Conservation (phyloP, 305 asterid species). For the Ilex paraguariensis region DNA sequence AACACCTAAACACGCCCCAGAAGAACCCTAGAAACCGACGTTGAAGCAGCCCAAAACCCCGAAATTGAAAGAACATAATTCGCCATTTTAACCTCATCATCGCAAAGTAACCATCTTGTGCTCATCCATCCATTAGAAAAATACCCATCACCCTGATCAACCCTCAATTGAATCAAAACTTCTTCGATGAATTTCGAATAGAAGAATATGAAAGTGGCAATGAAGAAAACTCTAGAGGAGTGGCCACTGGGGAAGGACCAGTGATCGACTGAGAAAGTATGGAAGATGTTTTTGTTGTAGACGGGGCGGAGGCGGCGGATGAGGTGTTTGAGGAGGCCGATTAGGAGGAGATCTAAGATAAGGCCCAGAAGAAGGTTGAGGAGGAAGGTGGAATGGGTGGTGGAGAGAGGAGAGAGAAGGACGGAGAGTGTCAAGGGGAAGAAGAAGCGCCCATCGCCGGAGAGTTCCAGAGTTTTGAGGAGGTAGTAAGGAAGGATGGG, state of each 20-base stretch:
- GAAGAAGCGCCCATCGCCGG: slow-evolving; percentile 93
- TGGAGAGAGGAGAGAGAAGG: slow-evolving; percentile 29
- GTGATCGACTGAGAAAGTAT: slow-evolving; percentile 77
- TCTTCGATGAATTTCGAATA: slow-evolving; percentile 13
- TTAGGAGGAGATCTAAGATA: slow-evolving; percentile 52
- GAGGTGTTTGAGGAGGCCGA: slow-evolving; percentile 49
- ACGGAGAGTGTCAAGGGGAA: slow-evolving; percentile 62
- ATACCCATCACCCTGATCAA: background rate
- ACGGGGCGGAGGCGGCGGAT: slow-evolving; percentile 45
- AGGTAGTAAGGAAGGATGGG: slow-evolving; percentile 60
- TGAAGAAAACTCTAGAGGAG: slow-evolving; percentile 61
- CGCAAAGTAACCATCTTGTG: background rate
- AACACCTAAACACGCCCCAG: slow-evolving; percentile 60
- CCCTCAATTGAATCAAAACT: background rate
- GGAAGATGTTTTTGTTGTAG: slow-evolving; percentile 74
- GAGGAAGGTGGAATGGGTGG: slow-evolving; percentile 17
- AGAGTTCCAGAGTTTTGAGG: slow-evolving; percentile 74
- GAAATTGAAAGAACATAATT: slow-evolving; percentile 31
- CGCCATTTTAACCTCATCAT: slow-evolving; percentile 19
- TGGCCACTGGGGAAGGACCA: slow-evolving; percentile 98
- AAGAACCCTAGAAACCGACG: slow-evolving; percentile 68
- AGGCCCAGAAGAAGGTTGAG: slow-evolving; percentile 58
- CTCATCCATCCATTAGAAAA: background rate
- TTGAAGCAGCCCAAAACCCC: slow-evolving; percentile 57
- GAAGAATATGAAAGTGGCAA: slow-evolving; percentile 46